Evolutionary conservation across 208 protist species (phyloP).

Genomic region (Vickermania ingenoplastis): DNA sequence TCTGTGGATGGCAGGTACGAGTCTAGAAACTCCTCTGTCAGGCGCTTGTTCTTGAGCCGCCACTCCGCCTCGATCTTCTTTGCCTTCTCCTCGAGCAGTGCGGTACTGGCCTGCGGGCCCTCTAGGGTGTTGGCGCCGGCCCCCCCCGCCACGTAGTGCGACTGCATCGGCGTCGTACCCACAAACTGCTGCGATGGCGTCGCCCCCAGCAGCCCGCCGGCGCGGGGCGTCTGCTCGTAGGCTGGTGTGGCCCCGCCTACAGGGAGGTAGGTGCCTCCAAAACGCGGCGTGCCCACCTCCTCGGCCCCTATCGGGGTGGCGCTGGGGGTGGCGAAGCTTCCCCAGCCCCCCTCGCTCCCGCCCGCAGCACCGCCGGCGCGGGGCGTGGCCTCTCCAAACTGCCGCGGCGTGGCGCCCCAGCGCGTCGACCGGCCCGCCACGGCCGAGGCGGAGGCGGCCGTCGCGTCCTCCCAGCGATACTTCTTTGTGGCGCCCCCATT

Average conservation of each 20-base stretch:
- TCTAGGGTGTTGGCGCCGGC: constrained; percentile 11
- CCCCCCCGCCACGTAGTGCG: constrained; percentile 36
- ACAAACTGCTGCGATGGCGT: constrained; percentile 59
- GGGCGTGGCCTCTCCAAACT: constrained; percentile 57
- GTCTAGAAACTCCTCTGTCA: constrained; percentile 74
- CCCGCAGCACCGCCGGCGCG: constrained; percentile 21
- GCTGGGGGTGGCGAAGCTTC: constrained; percentile 58
- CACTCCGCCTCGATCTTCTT: constrained; percentile 74
- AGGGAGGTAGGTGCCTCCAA: constrained; percentile 12
- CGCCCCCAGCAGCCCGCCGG: constrained; percentile 9
- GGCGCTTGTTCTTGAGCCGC: constrained; percentile 72
- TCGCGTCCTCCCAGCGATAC: constrained; percentile 55
- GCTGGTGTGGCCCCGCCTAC: constrained; percentile 15
- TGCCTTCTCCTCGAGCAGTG: constrained; percentile 65
- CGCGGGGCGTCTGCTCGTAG: background rate
- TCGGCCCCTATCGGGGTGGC: constrained; percentile 28
- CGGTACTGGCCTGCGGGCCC: constrained; percentile 51
- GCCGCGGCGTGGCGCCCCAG: constrained; percentile 70
- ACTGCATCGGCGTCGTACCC: constrained; percentile 73
- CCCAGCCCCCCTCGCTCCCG: constrained; percentile 40
- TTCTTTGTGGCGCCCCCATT: constrained; percentile 30
- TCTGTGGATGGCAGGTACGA: constrained; percentile 49
- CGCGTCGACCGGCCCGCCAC: constrained; percentile 18
- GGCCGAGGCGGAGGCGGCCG: constrained; percentile 12
- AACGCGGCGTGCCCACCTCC: constrained; percentile 41